Percentiles rank a stretch among this genome's conserved stretches.
Conservation (phyloP, 371 early-diverging fungal genomes). For the Fennellomyces sp. region DNA sequence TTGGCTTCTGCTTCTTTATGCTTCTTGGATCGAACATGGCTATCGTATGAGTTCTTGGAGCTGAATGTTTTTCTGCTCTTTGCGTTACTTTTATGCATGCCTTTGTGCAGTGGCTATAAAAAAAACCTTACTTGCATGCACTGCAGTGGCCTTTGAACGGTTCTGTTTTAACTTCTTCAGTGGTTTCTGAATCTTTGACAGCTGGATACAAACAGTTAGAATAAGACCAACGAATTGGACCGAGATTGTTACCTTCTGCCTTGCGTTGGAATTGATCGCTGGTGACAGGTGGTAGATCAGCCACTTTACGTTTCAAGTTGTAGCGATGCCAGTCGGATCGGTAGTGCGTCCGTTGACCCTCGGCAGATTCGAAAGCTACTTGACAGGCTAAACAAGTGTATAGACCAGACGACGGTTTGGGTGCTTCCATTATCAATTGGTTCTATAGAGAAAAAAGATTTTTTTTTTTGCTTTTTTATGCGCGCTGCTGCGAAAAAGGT, state of each 20-base stretch:
- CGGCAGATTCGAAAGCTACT: slow-evolving; percentile 83
- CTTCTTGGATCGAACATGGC: slow-evolving; percentile 90
- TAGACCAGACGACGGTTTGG: slow-evolving; percentile 16
- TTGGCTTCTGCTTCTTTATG: slow-evolving; percentile 81
- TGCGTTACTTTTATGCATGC: too few species aligned
- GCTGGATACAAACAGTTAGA: slow-evolving; percentile 21
- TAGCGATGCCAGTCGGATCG: slow-evolving; percentile 88
- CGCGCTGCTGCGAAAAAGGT: not conserved
- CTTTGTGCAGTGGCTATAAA: slow-evolving; percentile 44
- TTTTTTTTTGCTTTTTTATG: not conserved
- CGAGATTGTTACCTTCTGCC: slow-evolving; percentile 31
- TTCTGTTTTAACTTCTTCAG: slow-evolving; percentile 19
- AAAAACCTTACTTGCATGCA: slow-evolving; percentile 35
- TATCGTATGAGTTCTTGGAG: slow-evolving; percentile 82
- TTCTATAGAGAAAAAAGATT: slow-evolving; percentile 3
- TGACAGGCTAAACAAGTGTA: slow-evolving; percentile 82
- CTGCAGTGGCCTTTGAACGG: slow-evolving; percentile 39
- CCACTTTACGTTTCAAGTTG: slow-evolving; percentile 88
- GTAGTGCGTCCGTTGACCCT: slow-evolving; percentile 84
- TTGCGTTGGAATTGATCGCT: slow-evolving; percentile 68
- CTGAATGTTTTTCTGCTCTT: slow-evolving; percentile 66
- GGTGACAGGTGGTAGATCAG: slow-evolving; percentile 76
- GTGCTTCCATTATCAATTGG: slow-evolving; percentile 1
- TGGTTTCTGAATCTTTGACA: slow-evolving; percentile 21
- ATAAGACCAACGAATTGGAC: not conserved